These are phyloP conservation scores for Neonectria ditissima DNA, from an alignment of 2,329 filamentous ascomycete species.

Conservation along the genomic window DNA sequence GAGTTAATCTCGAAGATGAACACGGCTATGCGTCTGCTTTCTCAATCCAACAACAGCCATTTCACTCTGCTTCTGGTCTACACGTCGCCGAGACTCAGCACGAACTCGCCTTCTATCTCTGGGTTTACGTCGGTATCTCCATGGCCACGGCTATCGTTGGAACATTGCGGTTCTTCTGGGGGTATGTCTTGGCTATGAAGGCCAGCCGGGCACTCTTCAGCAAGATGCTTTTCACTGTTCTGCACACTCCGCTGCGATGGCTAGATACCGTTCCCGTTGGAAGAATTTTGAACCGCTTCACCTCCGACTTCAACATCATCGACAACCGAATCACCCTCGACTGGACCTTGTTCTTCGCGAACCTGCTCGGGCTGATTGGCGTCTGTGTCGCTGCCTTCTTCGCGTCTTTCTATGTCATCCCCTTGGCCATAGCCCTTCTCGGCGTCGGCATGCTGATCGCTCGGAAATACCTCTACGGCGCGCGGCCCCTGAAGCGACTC, in stretches of 20 bases:
- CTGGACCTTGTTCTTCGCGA: constrained; percentile 69
- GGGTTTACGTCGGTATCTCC: constrained; percentile 78
- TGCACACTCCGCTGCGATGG: constrained; percentile 81
- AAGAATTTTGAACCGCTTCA: constrained; percentile 82
- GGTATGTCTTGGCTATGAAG: constrained; percentile 73
- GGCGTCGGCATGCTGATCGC: constrained; percentile 69
- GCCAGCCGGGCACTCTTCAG: constrained; percentile 78
- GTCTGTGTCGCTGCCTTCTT: constrained; percentile 76
- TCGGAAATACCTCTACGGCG: constrained; percentile 73
- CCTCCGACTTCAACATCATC: constrained; percentile 79
- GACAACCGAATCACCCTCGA: constrained; percentile 76
- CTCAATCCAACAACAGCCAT: constrained; percentile 59
- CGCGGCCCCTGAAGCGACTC: constrained; percentile 80
- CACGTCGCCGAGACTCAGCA: constrained; percentile 47
- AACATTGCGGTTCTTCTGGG: constrained; percentile 71
- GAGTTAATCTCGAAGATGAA: constrained; percentile 46
- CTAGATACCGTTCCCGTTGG: constrained; percentile 84
- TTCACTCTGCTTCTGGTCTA: constrained; percentile 53
- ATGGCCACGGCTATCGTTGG: constrained; percentile 69
- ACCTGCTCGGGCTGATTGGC: constrained; percentile 71
- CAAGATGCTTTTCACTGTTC: constrained; percentile 72
- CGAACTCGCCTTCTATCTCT: constrained; percentile 72
- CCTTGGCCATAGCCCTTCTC: constrained; percentile 70
- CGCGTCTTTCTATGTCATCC: constrained; percentile 74
- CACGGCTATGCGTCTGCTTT: constrained; percentile 59